These are phyloP conservation scores for Aspergillus sp. DNA, from an alignment of 2,329 filamentous ascomycete species.

Conservation along the genomic window DNA sequence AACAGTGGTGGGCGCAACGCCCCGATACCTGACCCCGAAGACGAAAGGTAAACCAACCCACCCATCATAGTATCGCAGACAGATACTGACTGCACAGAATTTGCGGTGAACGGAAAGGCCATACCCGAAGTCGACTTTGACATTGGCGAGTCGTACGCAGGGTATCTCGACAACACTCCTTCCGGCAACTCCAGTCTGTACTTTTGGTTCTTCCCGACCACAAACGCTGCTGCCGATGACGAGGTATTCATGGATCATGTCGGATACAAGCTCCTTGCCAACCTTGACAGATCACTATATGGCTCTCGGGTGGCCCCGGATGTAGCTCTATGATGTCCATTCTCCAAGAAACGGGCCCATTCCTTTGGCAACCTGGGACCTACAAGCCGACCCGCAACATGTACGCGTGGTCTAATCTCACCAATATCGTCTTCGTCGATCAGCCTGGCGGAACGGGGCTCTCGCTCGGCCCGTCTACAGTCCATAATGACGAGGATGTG, in stretches of 20 bases:
- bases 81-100: conserved; percentile 45
- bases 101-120: conserved; percentile 61
- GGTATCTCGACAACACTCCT: conserved; percentile 52
- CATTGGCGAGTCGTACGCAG: conserved; percentile 52
- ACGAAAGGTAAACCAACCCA: not conserved
- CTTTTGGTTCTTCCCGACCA: conserved; percentile 51
- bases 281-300: conserved; percentile 30
- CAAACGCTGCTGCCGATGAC: conserved; percentile 40
- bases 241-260: conserved; percentile 23
- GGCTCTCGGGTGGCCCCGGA: conserved; percentile 53
- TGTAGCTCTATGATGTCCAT: conserved; percentile 64
- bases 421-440: conserved; percentile 66
- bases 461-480: conserved; percentile 62
- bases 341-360: conserved; percentile 73
- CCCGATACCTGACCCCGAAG: not conserved
- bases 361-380: conserved; percentile 69
- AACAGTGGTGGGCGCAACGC: not conserved
- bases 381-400: conserved; percentile 63
- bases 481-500: conserved; percentile 65
- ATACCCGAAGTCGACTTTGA: conserved; percentile 70
- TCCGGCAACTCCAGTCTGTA: conserved; percentile 45
- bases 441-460: conserved; percentile 63
- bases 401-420: conserved; percentile 70
- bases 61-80: not conserved
- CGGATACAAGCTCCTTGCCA: not conserved